phyloP scores from a whole-genome alignment of 2,329 filamentous ascomycete species.

The Pseudonectria foliicola region DNA sequence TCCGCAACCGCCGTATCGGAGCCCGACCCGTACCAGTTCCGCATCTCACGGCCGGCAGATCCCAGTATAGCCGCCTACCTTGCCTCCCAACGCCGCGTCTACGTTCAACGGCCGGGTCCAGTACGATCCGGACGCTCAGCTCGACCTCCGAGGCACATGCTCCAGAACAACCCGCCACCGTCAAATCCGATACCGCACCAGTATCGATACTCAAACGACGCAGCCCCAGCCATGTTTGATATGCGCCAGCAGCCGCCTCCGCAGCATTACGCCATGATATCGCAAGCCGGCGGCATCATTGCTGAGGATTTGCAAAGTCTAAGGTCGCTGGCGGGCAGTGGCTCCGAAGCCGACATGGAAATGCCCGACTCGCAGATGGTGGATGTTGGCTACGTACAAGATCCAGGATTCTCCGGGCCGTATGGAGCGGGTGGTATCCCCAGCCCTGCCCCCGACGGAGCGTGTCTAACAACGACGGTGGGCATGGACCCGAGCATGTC shows the following conservation, averaged over 20 bases:
- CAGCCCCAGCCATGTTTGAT: conserved; percentile 20
- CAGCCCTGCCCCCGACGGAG: conserved; percentile 13
- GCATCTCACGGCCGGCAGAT: conserved; percentile 28
- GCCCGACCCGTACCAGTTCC: conserved; percentile 29
- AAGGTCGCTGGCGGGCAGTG: conserved; percentile 24
- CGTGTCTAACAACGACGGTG: conserved; percentile 14
- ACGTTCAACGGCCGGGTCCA: conserved; percentile 21
- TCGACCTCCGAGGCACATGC: conserved; percentile 18
- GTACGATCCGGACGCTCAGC: conserved; percentile 25
- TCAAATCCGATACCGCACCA: conserved; percentile 15
- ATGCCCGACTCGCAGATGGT: conserved; percentile 30
- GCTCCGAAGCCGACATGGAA: conserved; percentile 27
- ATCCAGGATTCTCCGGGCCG: conserved; percentile 13
- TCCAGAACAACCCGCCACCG: conserved; percentile 11
- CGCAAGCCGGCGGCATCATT: conserved; percentile 27
- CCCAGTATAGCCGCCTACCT: conserved; percentile 29
- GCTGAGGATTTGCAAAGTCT: conserved; percentile 30
- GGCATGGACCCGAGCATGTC: conserved; percentile 9
- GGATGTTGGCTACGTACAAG: conserved; percentile 18
- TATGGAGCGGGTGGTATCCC: conserved; percentile 18
- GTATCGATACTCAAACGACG: conserved; percentile 16
- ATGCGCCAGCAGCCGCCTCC: conserved; percentile 20
- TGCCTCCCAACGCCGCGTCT: conserved; percentile 28
- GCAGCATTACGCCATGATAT: conserved; percentile 24
- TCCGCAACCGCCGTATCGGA: conserved; percentile 20